These are phyloP conservation scores for Physcomitrellopsis africana DNA, from an alignment of 225 moss, liverwort and hornwort genomes.

Conservation along the genomic window DNA sequence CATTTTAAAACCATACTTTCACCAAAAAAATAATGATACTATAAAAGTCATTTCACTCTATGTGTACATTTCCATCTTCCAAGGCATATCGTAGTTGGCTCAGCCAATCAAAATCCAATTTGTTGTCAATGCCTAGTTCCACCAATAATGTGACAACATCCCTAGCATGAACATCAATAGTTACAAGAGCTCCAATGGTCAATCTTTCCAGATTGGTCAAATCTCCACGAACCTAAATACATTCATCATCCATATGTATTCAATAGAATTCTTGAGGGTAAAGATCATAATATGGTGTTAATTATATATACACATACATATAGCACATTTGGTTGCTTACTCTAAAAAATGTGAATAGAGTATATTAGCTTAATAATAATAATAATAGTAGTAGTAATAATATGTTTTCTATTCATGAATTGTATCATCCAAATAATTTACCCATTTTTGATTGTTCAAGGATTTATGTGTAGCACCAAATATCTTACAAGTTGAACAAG, in stretches of 20 bases:
- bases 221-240: conserved; percentile 66
- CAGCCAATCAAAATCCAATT: conserved; percentile 89
- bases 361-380: too few species aligned
- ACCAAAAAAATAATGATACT: too few species aligned
- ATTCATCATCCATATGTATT: neutral
- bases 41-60: neutral
- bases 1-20: too few species aligned
- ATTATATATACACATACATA: too few species aligned
- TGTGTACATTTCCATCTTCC: conserved; percentile 65
- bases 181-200: conserved; percentile 79
- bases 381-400: too few species aligned
- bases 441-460: too few species aligned
- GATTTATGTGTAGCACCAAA: neutral
- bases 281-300: too few species aligned
- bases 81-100: conserved; percentile 72
- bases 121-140: conserved; percentile 61
- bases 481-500: conserved; percentile 70
- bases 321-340: too few species aligned
- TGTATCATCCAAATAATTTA: too few species aligned
- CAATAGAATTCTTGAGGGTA: too few species aligned
- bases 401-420: too few species aligned
- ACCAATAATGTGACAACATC: conserved; percentile 77
- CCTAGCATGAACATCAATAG: conserved; percentile 86
- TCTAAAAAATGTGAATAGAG: too few species aligned
- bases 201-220: conserved; percentile 69